These are phyloP conservation scores for Ustilago shanxiensis DNA, from an alignment of 1,284 basidiomycete genomes.

Conservation along the genomic window DNA sequence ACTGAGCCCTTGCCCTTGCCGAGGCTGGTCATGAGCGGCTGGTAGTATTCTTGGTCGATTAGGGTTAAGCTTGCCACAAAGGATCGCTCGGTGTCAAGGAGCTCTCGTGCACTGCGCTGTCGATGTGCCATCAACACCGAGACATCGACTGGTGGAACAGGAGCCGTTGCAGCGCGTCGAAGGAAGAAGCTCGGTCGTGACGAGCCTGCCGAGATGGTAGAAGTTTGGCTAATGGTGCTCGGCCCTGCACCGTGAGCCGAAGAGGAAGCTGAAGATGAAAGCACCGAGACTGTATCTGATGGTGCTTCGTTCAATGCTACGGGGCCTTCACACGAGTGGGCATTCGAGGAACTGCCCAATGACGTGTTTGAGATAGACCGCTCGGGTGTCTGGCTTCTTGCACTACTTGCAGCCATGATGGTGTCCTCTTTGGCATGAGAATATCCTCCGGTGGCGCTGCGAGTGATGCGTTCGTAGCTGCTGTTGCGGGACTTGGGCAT, in stretches of 20 bases:
- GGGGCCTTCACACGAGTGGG: conserved; percentile 12
- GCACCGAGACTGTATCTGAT: conserved; percentile 10
- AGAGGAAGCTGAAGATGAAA: conserved; percentile 26
- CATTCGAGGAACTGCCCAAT: conserved; percentile 18
- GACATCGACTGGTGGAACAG: conserved; percentile 16
- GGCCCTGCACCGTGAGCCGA: conserved; percentile 28
- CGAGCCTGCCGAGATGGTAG: conserved; percentile 45
- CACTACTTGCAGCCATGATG: neutral
- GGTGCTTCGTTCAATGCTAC: conserved; percentile 6
- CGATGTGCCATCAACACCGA: conserved; percentile 42
- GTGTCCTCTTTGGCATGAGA: conserved; percentile 12
- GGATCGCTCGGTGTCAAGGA: conserved; percentile 64
- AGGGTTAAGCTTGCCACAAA: conserved; percentile 62
- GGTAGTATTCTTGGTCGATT: conserved; percentile 64
- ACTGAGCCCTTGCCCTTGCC: conserved; percentile 70
- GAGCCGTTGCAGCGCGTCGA: conserved; percentile 40
- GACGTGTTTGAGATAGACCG: conserved; percentile 18
- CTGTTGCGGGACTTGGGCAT: conserved; percentile 23
- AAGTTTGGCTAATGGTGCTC: conserved; percentile 27
- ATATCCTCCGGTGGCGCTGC: conserved; percentile 10
- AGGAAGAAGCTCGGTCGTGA: conserved; percentile 40
- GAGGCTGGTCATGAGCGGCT: conserved; percentile 55
- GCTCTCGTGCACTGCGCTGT: conserved; percentile 52
- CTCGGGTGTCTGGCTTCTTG: conserved; percentile 10
- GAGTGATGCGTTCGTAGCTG: conserved; percentile 40